phyloP scores from a whole-genome alignment of 768 basidiomycete genomes.

The Kwoniella sp. region DNA sequence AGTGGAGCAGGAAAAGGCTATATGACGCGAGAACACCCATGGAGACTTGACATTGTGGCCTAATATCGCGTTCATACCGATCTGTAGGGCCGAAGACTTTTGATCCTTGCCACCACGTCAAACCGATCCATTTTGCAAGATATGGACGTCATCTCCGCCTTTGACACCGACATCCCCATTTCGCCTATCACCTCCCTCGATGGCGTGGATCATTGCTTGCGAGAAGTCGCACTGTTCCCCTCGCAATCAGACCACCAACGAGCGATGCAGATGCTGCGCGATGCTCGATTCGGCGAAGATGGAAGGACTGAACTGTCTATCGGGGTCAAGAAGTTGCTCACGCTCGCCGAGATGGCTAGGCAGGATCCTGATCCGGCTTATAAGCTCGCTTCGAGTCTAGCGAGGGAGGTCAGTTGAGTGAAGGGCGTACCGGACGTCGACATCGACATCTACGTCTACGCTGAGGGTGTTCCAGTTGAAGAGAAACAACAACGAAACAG shows the following conservation, averaged over 20 bases:
- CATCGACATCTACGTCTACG: too few species aligned
- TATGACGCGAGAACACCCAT: too few species aligned
- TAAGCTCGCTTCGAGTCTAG: conserved; percentile 54
- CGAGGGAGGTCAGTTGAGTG: conserved; percentile 42
- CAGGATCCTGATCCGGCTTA: conserved; percentile 86
- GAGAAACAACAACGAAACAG: too few species aligned
- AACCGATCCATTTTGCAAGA: conserved; percentile 81
- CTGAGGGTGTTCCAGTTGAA: too few species aligned
- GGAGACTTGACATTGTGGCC: background rate
- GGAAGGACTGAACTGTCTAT: conserved; percentile 65
- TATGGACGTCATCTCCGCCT: conserved; percentile 82
- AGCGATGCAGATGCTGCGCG: conserved; percentile 68
- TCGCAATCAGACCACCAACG: conserved; percentile 59
- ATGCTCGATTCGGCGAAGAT: conserved; percentile 69
- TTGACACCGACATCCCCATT: conserved; percentile 83
- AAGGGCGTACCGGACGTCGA: too few species aligned
- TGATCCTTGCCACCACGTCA: conserved; percentile 90
- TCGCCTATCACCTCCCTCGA: conserved; percentile 74
- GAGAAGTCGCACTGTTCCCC: conserved; percentile 75
- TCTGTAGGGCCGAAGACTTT: conserved; percentile 77
- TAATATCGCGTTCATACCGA: background rate
- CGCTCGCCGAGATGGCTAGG: conserved; percentile 90
- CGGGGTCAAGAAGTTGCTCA: conserved; percentile 91
- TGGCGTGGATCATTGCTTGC: conserved; percentile 74
- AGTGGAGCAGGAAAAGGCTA: conserved; percentile 22